phyloP scores from a whole-genome alignment of 2,329 filamentous ascomycete species.

The Colletotrichum higginsianum region DNA sequence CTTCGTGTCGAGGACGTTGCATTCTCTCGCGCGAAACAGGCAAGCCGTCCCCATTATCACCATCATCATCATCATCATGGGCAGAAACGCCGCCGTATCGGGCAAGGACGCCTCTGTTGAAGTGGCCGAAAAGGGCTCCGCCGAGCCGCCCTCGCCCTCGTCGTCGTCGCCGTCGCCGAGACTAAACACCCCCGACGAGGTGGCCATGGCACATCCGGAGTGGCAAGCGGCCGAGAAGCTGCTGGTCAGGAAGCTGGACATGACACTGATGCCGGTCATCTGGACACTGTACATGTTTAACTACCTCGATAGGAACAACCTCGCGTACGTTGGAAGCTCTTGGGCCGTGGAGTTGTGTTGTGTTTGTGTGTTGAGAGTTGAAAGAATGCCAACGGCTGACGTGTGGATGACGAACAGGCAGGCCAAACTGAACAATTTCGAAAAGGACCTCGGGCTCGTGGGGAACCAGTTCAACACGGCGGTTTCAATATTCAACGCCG shows the following conservation, averaged over 20 bases:
- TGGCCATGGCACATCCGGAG: constrained; percentile 28
- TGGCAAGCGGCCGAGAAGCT: constrained; percentile 31
- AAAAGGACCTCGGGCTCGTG: constrained; percentile 35
- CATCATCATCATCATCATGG: constrained; percentile 3
- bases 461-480: constrained; percentile 41
- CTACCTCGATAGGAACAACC: constrained; percentile 40
- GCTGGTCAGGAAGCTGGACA: constrained; percentile 46
- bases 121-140: constrained; percentile 15
- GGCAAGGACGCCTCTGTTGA: constrained; percentile 25
- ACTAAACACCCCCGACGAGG: constrained; percentile 2
- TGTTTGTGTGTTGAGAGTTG: neutral
- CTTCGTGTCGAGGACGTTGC: neutral
- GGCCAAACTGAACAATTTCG: constrained; percentile 34
- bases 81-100: neutral
- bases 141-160: neutral
- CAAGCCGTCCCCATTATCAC: too few species aligned
- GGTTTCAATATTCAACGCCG: constrained; percentile 34
- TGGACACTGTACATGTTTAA: constrained; percentile 43
- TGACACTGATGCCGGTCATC: constrained; percentile 45
- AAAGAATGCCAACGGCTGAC: neutral
- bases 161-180: neutral
- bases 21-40: neutral
- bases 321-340: constrained; percentile 34
- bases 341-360: neutral
- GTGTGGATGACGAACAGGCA: constrained; percentile 20